phyloP scores from a whole-genome alignment of 345 rosid species.

The Camelina neglecta region DNA sequence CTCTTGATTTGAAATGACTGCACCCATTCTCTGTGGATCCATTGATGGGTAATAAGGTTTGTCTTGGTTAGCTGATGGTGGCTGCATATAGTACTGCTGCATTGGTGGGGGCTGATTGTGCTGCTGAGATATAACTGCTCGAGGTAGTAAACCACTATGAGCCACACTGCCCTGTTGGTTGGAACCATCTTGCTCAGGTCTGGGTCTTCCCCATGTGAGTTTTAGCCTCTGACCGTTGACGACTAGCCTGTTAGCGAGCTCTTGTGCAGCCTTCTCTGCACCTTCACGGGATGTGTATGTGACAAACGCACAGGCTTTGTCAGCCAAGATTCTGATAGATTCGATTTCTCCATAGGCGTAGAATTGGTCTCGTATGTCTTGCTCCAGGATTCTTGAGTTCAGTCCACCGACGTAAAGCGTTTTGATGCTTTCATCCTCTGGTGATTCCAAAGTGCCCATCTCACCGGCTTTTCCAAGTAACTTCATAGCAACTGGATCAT shows the following conservation, averaged over 20 bases:
- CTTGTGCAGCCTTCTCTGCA: conserved; percentile 95
- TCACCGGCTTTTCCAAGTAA: conserved; percentile 95
- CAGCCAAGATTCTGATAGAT: conserved; percentile 80
- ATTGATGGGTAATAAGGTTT: conserved; percentile 86
- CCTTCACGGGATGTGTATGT: conserved; percentile 96
- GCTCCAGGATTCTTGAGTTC: conserved; percentile 80
- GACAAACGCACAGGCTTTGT: conserved; percentile 91
- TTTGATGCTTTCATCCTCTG: conserved; percentile 87
- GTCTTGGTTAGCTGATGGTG: conserved; percentile 62
- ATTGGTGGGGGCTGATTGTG: conserved; percentile 72
- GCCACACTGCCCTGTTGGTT: conserved; percentile 73
- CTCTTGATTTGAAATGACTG: conserved; percentile 73
- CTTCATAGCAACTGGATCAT: conserved; percentile 93
- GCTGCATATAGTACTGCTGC: conserved; percentile 79
- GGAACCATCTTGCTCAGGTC: conserved; percentile 67
- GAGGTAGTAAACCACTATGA: conserved; percentile 83
- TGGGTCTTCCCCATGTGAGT: conserved; percentile 95
- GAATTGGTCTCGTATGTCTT: conserved; percentile 86
- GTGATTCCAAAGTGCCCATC: conserved; percentile 92
- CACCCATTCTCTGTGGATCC: conserved; percentile 99
- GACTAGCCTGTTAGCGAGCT: conserved; percentile 85
- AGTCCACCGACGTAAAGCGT: conserved; percentile 94
- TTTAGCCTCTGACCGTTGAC: conserved; percentile 90
- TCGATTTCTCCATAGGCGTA: conserved; percentile 95
- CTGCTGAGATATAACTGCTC: conserved; percentile 89